These are phyloP conservation scores for Leucocoprinus leucothites DNA, from an alignment of 768 basidiomycete species.

Conservation along the genomic window DNA sequence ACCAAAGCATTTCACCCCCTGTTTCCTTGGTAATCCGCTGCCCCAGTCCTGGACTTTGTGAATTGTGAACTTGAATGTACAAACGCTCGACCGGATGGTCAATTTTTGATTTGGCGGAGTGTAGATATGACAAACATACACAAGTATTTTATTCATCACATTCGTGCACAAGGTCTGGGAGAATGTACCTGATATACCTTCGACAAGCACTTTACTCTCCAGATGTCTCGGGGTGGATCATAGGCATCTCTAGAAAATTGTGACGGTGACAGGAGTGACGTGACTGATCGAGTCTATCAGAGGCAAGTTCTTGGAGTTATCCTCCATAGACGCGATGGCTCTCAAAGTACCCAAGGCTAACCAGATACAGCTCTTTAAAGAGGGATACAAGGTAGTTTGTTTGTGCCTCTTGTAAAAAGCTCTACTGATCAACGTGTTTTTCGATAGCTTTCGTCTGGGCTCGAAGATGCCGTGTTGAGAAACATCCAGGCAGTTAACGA, in stretches of 20 bases:
- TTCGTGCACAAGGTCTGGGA: too few species aligned
- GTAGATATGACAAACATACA: too few species aligned
- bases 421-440: constrained; percentile 7
- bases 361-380: constrained; percentile 92
- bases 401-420: not conserved
- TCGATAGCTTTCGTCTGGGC: constrained; percentile 67
- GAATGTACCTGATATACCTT: too few species aligned
- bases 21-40: too few species aligned
- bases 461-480: constrained; percentile 96
- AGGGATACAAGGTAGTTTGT: constrained; percentile 83
- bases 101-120: too few species aligned
- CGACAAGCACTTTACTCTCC: too few species aligned
- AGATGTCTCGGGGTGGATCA: too few species aligned
- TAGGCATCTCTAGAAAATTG: too few species aligned
- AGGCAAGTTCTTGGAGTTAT: not conserved
- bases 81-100: too few species aligned
- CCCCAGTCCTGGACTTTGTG: too few species aligned
- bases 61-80: too few species aligned
- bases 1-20: not conserved
- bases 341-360: constrained; percentile 91
- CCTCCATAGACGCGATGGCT: constrained; percentile 53
- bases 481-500: constrained; percentile 97
- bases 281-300: not conserved
- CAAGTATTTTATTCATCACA: too few species aligned
- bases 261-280: not conserved